Evolutionary conservation across 2,329 filamentous ascomycete species (phyloP), one percentile per base, ranked within the genome.

Genomic region (Stachybotrys elegans): DNA sequence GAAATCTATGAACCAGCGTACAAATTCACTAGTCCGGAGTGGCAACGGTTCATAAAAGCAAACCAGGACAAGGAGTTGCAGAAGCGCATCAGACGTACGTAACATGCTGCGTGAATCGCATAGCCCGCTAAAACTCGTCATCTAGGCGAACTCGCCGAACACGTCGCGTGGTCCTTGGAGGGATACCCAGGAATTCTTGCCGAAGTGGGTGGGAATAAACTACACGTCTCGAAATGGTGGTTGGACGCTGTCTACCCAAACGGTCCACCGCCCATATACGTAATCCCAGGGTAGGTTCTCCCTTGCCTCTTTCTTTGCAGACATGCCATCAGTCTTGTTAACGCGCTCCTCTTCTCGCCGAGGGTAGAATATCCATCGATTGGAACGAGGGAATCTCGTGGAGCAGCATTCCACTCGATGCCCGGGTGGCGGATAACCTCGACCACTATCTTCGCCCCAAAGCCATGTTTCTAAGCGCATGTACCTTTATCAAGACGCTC

Each of bases 191-290:
- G n/a, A n/a, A n/a, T n/a, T n/a, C n/a, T n/a, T n/a, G n/a, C n/a
- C n/a, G n/a, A n/a, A n/a, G n/a, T n/a, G n/a, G n/a, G n/a, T n/a
- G n/a, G n/a, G n/a, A n/a, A n/a, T n/a, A n/a, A n/a, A n/a, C n/a
- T n/a, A n/a, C n/a, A n/a, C n/a, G n/a, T n/a, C n/a, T n/a, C n/a
- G n/a, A n/a, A n/a, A n/a, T n/a, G n/a, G 41, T 84, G 80, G 81
- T 66, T 86, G 22, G 74, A 84, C 32, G 66, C 84, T 21, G 71
- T 80, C 40, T 85, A 78, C 49, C 83, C 83, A 1, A 61, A 64
- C 35, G 66, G 65, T 27, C 77, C 81, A 34, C 81, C 83, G 2
- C 80, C 82, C 5, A 72, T 71, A 43, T 82, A 78, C 45, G 69
- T 74, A 47, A 72, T 78, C 46, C 73, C 73, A 40, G 82, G 81